Base-by-base conservation (phyloP, 768 basidiomycete species). In the Psilocybe subaeruginosa region DNA sequence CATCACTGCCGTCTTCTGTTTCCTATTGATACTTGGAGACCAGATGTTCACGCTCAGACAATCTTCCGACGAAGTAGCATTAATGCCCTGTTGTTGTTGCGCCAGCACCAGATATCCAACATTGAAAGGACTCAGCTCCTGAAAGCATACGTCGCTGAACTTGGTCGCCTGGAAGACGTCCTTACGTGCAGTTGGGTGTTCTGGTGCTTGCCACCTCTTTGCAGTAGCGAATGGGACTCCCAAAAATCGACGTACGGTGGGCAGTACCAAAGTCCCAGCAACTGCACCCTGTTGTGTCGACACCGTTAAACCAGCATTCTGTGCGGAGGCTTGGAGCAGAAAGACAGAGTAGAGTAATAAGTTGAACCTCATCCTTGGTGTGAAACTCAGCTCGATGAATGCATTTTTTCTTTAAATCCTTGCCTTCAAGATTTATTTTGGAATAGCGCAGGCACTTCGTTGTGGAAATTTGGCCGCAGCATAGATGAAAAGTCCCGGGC, bases 31-130 rank as follows among this genome's bases (percentile, higher is more conserved):
- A 23, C 66, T 73, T 11, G 76, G 78, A 16, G 75, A 55, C 76
- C 76, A 79, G 8, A 79, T 65, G 56, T 78, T 78, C 53, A 76
- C 60, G 17, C 59, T 76, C 55, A 77, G 49, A 52, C 78, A 79
- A 43, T 74, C 45, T 54, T 79, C 78, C 8, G 72, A 71, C 56
- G 73, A 72, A 1, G 71, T 65, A 16, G 74, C 69, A 37, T 68
- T 65, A 1, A 71, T 59, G 6, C 64, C 59, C 12, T 64, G 69
- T 29, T 54, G 4, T 2, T 43, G 41, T 43, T 43, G 41, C 59
- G 51, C 70, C 69, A 72, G 61, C 31, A 55, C 59, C 37, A 72
- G 61, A 55, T 72, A 70, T 37, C 23, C 56, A 2, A 57, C 56
- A 49, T 57, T 57, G n/a, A 49, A 41, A 9, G 63, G 53, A 27